Conservation (phyloP, 805 yeast species). For the Metschnikowia matae region DNA sequence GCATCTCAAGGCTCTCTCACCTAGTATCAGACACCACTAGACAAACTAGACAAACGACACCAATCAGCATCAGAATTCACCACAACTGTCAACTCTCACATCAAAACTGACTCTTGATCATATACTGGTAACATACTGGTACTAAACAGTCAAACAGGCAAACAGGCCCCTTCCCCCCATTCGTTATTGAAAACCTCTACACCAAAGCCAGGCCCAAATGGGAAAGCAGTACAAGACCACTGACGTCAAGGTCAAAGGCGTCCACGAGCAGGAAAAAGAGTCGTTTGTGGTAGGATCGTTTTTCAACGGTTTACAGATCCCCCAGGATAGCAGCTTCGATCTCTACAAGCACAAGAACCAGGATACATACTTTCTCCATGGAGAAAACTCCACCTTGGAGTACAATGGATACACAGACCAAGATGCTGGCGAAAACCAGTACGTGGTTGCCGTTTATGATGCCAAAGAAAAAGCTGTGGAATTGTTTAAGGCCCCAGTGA, state of each 20-base stretch:
- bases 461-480: slow-evolving; percentile 60
- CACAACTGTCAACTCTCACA: neutral
- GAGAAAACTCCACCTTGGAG: slow-evolving; percentile 69
- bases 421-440: slow-evolving; percentile 40
- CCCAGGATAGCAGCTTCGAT: slow-evolving; percentile 56
- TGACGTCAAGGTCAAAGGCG: slow-evolving; percentile 2
- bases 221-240: slow-evolving; percentile 1
- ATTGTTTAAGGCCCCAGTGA: slow-evolving; percentile 57
- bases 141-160: neutral
- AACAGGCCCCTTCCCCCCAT: neutral
- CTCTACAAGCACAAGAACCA: slow-evolving; percentile 50
- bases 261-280: slow-evolving; percentile 1
- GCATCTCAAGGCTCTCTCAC: neutral
- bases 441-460: slow-evolving; percentile 77
- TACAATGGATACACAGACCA: slow-evolving; percentile 55
- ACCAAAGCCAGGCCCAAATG: neutral
- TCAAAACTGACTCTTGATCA: too few species aligned
- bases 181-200: too few species aligned
- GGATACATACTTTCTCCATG: slow-evolving; percentile 57
- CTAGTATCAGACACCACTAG: too few species aligned
- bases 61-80: too few species aligned
- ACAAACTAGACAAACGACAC: too few species aligned
- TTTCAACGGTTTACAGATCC: slow-evolving; percentile 70
- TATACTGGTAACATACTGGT: too few species aligned
- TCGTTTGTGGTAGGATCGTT: slow-evolving; percentile 62